Percentiles rank a stretch among this genome's conserved stretches.
Evolutionary conservation across 306 rosid species (phyloP).

Genomic region (Trichosanthes cucumerina): DNA sequence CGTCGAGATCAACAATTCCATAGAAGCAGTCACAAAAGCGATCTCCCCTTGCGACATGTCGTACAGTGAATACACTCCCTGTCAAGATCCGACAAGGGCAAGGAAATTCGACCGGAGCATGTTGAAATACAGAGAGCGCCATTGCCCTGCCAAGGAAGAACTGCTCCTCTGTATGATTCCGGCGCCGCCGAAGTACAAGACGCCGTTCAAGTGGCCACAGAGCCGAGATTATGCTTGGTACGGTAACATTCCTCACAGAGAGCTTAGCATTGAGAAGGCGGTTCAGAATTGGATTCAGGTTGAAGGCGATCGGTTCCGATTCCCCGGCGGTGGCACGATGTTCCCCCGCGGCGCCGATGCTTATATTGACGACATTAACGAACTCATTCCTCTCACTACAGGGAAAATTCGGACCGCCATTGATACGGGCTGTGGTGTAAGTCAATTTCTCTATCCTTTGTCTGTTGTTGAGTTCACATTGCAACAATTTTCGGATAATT

Average conservation of each 20-base stretch:
- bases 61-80: constrained; percentile 78
- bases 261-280: constrained; percentile 90
- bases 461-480: background rate
- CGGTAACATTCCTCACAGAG: constrained; percentile 86
- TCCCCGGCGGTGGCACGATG: constrained; percentile 98
- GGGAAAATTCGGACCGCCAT: constrained; percentile 81
- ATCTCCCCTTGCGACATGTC: constrained; percentile 55
- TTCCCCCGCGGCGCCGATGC: constrained; percentile 95
- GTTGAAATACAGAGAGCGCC: constrained; percentile 90
- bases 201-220: constrained; percentile 95
- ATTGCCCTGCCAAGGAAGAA: constrained; percentile 78
- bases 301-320: constrained; percentile 74
- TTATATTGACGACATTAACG: constrained; percentile 71
- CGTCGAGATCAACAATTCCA: constrained; percentile 33
- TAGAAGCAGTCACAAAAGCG: constrained; percentile 17
- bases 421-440: constrained; percentile 99
- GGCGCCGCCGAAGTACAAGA: constrained; percentile 81
- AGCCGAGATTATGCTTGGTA: constrained; percentile 91
- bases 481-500: background rate
- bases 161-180: constrained; percentile 60
- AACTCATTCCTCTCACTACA: constrained; percentile 62
- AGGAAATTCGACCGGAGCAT: constrained; percentile 59
- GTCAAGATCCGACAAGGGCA: constrained; percentile 60
- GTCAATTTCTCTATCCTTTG: constrained; percentile 13
- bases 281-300: constrained; percentile 95